Base-by-base conservation (phyloP, 192 early-diverging fungal species). In the Coemansia sp. region DNA sequence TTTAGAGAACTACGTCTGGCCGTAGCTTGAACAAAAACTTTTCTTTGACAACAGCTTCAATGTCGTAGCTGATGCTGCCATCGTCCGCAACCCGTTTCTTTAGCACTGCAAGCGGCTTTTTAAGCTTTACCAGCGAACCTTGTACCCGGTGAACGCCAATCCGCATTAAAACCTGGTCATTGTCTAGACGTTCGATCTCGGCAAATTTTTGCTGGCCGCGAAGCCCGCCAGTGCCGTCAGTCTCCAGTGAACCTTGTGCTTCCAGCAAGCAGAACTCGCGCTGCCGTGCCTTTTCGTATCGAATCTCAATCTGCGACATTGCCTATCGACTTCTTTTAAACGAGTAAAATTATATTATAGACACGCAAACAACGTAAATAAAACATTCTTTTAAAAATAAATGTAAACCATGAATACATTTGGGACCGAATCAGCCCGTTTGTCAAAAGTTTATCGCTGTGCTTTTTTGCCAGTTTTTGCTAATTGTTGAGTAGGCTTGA, bases 291-390 rank as follows among this genome's bases (percentile, higher is more conserved):
- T 68, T 71, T 31, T 61, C 56, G 52, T 71, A 81, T 5, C 47
- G 22, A 20, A 81, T 62, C 59, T 68, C 62, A 28, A 81, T 62
- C 46, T 74, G 72, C n/a, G 78, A 74, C 78, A 81, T 81, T 14
- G 34, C 94, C 95, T 66, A 98, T 87, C 22, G 95, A 75, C 51
- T 92, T 91, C 20, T 97, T 34, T 34, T 34, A 34, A 34, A 34
- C 31, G 8, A 34, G 31, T 9, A 34, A 9, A 8, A 34, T 1
- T 34, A 34, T 34, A 34, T 8, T 6, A 1, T 34, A 34, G 8
- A 9, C 31, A 34, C 31, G 28, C 28, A 31, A 31, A 8, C 31
- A 34, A 34, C 1, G 31, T 34, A 1, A 34, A 34, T 34, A 34
- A 34, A 34, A 8, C 31, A 34, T 8, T 34, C 0, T 8, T 34